phyloP scores from a whole-genome alignment of 208 protist species.

The Acanthamoeba rhysodes region DNA sequence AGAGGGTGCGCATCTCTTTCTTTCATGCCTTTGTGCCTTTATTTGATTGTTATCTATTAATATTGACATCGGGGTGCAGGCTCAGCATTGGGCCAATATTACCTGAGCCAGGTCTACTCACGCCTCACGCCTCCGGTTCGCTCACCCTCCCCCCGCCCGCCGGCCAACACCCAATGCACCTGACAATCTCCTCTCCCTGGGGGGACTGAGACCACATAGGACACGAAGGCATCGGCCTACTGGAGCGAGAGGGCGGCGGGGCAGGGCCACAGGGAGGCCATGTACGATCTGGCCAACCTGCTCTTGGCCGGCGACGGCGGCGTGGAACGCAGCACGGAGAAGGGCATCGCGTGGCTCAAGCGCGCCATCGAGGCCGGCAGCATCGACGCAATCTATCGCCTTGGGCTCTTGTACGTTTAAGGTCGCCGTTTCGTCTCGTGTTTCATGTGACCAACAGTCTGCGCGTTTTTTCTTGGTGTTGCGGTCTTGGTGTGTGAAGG shows the following conservation, averaged over 20 bases:
- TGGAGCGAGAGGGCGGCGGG: neutral
- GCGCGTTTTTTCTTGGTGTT: neutral
- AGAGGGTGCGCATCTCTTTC: neutral
- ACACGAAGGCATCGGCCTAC: neutral
- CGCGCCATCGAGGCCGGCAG: neutral
- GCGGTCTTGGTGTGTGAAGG: no score
- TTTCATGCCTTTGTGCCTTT: neutral
- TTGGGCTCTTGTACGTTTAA: conserved; percentile 6
- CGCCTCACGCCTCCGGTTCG: neutral
- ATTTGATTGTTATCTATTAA: neutral
- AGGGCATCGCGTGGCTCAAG: conserved; percentile 4
- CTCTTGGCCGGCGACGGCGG: neutral
- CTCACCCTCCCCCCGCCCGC: neutral
- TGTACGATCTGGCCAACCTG: neutral
- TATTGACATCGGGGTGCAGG: neutral
- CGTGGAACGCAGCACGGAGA: neutral
- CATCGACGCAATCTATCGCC: neutral
- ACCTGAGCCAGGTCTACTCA: neutral
- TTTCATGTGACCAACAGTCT: neutral
- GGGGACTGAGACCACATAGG: neutral
- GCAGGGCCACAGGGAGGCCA: conserved; percentile 32
- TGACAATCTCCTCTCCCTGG: no score
- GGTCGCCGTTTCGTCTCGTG: neutral
- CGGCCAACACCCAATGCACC: no score
- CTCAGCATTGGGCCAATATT: neutral